Percentiles rank a stretch among this genome's conserved stretches.
These are phyloP conservation scores for Clavaria fumosa DNA, from an alignment of 768 basidiomycete species.

Conservation along the genomic window DNA sequence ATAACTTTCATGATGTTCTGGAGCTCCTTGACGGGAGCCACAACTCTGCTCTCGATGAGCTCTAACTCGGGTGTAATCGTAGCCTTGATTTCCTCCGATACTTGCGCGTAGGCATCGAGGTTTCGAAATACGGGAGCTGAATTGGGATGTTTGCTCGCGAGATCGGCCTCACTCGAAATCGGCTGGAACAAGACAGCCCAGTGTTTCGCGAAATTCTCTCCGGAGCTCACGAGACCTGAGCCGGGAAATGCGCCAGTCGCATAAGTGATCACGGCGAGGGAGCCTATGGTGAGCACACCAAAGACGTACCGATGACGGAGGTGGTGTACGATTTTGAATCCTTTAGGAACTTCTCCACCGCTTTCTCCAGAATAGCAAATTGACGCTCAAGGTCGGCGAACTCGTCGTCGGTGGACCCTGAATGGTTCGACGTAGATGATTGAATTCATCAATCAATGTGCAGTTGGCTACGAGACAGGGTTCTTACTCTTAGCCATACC, in stretches of 20 bases:
- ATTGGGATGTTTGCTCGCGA: conserved; percentile 65
- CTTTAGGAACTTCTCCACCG: conserved; percentile 82
- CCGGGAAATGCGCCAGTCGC: background rate
- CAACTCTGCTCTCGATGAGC: conserved; percentile 76
- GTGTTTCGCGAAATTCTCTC: conserved; percentile 47
- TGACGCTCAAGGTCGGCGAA: conserved; percentile 78
- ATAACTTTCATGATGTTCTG: conserved; percentile 76
- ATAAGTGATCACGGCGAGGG: background rate
- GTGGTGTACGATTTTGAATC: conserved; percentile 83
- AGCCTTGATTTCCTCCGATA: conserved; percentile 72
- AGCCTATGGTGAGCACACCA: background rate
- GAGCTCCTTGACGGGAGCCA: conserved; percentile 80
- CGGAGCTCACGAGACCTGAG: conserved; percentile 51
- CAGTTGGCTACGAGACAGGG: too few species aligned
- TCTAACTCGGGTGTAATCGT: conserved; percentile 83
- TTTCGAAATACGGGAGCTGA: conserved; percentile 64
- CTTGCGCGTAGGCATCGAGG: conserved; percentile 51
- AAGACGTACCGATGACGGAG: conserved; percentile 52
- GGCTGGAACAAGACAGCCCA: conserved; percentile 51
- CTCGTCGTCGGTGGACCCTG: conserved; percentile 73
- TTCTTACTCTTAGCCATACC: conserved; percentile 85
- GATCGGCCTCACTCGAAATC: conserved; percentile 60
- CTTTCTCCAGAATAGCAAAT: conserved; percentile 61
- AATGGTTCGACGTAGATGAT: background rate
- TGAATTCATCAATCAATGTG: background rate